phyloP scores from a whole-genome alignment of 148 eudicot genomes.

The Nepenthes mirabilis region DNA sequence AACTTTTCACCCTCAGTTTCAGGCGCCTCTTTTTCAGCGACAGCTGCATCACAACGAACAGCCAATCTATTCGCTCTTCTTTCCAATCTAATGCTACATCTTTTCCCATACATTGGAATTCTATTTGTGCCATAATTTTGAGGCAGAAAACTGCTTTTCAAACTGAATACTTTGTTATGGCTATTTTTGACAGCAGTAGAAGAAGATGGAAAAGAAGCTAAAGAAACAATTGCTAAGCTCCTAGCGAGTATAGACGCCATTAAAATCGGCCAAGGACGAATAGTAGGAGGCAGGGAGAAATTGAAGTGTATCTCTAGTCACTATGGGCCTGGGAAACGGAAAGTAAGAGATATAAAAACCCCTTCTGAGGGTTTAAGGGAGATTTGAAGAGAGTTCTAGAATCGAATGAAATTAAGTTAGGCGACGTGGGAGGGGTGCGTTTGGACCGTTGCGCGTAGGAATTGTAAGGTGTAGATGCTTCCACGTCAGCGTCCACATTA shows the following conservation, averaged over 20 bases:
- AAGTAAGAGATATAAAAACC: background rate
- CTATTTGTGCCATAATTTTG: slow-evolving; percentile 10
- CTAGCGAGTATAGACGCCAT: slow-evolving; percentile 44
- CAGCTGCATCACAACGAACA: slow-evolving; percentile 72
- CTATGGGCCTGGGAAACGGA: background rate
- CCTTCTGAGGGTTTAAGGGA: slow-evolving; percentile 26
- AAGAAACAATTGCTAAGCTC: slow-evolving; percentile 34
- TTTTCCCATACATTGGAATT: slow-evolving; percentile 11
- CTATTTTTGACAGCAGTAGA: slow-evolving; percentile 17
- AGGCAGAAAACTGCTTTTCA: slow-evolving; percentile 35
- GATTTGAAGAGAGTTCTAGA: slow-evolving; percentile 33
- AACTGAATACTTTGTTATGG: slow-evolving; percentile 10
- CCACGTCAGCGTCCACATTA: slow-evolving; percentile 27
- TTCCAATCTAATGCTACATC: slow-evolving; percentile 21
- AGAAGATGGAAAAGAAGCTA: slow-evolving; percentile 41
- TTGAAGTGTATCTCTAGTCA: background rate
- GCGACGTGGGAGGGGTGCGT: background rate
- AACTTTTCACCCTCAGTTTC: slow-evolving; percentile 55
- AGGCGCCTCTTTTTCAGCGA: slow-evolving; percentile 63
- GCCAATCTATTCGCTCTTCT: slow-evolving; percentile 28
- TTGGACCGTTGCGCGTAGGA: slow-evolving; percentile 16
- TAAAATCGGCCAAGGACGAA: background rate
- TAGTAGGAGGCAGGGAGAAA: background rate
- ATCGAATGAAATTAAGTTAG: slow-evolving; percentile 1
- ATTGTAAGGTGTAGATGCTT: slow-evolving; percentile 31